Evolutionary conservation across 2,329 filamentous ascomycete species (phyloP).

Genomic region (Talaromyces albobiverticillius): DNA sequence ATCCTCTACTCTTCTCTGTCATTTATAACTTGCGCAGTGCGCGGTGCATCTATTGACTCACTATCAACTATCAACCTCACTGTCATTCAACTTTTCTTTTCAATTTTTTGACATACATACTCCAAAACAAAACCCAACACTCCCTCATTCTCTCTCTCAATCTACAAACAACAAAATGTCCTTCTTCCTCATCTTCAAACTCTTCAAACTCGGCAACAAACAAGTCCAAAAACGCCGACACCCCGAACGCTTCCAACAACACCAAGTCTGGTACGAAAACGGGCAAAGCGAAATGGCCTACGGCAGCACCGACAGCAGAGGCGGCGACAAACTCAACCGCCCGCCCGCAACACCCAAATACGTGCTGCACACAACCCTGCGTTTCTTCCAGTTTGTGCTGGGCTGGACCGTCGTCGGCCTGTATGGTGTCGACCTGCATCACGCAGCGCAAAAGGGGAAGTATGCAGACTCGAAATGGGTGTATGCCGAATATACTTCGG

Average conservation of each 20-base stretch:
- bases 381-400: slow-evolving; percentile 73
- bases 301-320: background rate
- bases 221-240: slow-evolving; percentile 31
- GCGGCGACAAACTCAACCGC: background rate
- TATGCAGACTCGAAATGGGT: slow-evolving; percentile 69
- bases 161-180: slow-evolving; percentile 21
- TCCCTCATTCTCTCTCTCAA: too few species aligned
- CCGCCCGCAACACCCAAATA: slow-evolving; percentile 19
- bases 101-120: background rate
- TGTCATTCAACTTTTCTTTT: background rate
- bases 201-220: slow-evolving; percentile 26
- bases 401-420: slow-evolving; percentile 75
- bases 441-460: slow-evolving; percentile 48
- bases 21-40: too few species aligned
- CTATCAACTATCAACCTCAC: background rate
- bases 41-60: too few species aligned
- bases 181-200: slow-evolving; percentile 24
- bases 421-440: slow-evolving; percentile 67
- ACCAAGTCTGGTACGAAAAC: slow-evolving; percentile 3
- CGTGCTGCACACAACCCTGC: slow-evolving; percentile 48
- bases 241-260: slow-evolving; percentile 18
- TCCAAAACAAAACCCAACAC: background rate
- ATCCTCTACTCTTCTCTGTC: too few species aligned
- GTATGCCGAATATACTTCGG: slow-evolving; percentile 70
- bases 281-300: background rate